Base-by-base conservation (phyloP, 805 yeast species). In the Cyberlindnera maritima region DNA sequence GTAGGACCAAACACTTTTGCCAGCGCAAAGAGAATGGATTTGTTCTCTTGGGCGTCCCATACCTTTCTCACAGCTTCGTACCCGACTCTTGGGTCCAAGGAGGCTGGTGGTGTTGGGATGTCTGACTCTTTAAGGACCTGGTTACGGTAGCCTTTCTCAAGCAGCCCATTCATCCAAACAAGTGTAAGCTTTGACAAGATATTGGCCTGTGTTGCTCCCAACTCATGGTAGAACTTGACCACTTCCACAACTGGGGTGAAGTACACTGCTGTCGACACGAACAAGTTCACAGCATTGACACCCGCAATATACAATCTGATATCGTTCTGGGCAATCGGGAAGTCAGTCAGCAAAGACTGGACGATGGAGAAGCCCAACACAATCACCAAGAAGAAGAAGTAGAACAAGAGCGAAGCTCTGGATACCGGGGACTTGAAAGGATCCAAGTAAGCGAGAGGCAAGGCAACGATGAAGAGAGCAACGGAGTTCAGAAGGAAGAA, bases 111-210 rank as follows among this genome's bases (percentile, higher is more conserved):
- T 15, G 79, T 76, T 15, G 96, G 97, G 49, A 92, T 76, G 65
- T 92, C 97, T 2, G 69, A 65, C 55, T 77, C 65, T 52, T 60
- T 64, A 57, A 81, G 80, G 50, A 79, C 79, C 36, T 73, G 69
- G 44, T 49, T 54, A 31, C 40, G 48, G 58, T 84, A 85, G 14
- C 98, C 98, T 44, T 79, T 79, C 55, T 70, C 77, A 83, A 94
- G 88, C 58, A 94, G 69, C 1, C 77, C 81, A 18, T 89, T 81
- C 96, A 94, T 88, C 98, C 99, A 94, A 23, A 82, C 69, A 64
- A 94, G 92, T 0, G 96, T 83, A 43, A 92, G 70, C 43, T 78
- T 72, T 2, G 96, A 84, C 53, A 92, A 79, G 14, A 90, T 69
- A 61, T 91, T 83, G 12, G 89, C 87, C 45, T 63, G 64, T 34